Conservation (phyloP, 306 rosid genomes). For the Quercus variabilis region DNA sequence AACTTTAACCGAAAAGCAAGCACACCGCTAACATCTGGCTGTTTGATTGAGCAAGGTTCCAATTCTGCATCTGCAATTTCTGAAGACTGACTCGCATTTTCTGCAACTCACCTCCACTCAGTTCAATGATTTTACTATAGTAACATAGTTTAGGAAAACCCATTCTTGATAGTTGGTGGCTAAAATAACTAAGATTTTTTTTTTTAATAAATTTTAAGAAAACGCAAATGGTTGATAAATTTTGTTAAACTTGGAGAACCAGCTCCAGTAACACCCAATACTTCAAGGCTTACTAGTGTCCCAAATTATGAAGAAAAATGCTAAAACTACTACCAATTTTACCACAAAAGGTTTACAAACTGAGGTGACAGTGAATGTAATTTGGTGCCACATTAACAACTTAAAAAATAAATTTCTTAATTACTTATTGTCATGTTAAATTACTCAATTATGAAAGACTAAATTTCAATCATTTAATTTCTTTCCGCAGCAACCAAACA, state of each 20-base stretch:
- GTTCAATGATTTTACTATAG: constrained; percentile 60
- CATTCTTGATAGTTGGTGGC: neutral
- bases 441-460: neutral
- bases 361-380: no score
- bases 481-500: neutral
- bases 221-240: neutral
- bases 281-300: no score
- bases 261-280: neutral
- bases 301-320: no score
- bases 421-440: no score
- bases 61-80: constrained; percentile 77
- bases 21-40: constrained; percentile 67
- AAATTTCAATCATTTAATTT: neutral
- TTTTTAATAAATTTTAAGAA: neutral
- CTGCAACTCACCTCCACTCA: constrained; percentile 61
- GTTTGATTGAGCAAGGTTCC: constrained; percentile 87
- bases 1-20: neutral
- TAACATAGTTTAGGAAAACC: constrained; percentile 32
- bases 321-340: no score
- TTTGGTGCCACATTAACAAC: no score
- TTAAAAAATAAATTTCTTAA: no score
- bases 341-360: no score
- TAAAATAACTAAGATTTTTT: neutral
- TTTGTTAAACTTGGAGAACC: neutral
- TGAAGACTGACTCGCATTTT: constrained; percentile 52